Evolutionary conservation across 768 basidiomycete species (phyloP), one percentile per base, ranked within the genome.

Genomic region (Tulasnella sp.): DNA sequence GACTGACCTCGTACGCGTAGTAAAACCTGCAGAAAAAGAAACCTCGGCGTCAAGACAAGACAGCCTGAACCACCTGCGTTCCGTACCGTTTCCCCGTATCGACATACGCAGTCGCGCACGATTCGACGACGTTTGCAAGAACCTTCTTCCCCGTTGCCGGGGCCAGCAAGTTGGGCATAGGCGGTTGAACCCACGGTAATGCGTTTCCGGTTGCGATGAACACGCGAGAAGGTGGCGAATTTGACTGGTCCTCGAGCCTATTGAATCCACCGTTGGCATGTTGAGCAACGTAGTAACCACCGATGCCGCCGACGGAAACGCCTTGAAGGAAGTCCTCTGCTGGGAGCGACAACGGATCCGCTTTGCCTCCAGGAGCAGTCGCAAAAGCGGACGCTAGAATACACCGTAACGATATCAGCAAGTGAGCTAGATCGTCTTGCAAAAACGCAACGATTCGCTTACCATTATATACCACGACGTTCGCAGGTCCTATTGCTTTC

Each of bases 161-260:
- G 1, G 58, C 76, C 7, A 74, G 73, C 19, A 46, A 24, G 38
- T 73, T 7, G 38, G 71, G 78, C 7, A 46, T 24, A 40, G 27
- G 31, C 3, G 75, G 44, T 21, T 56, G 27, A 27, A n/a, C 40
- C 71, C 71, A 79, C 18, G 78, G 78, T 34, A 79, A 31, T 27
- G 71, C 68, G 78, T 79, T 79, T 44, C 78, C 78, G 9, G 44
- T 72, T 24, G 73, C 78, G n/a, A 79, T 48, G n/a, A 79, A 79
- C 12, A 68, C 34, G 42, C 44, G 38, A 24, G 71, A 40, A 6
- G 68, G 46, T 34, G 18, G 40, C 31, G 74, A 10, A 71, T 36
- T 8, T 12, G 56, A 34, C 39, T 14, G 16, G 21, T 38, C 5
- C 24, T n/a, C 40, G n/a, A 79, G 71, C 27, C 39, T 72, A 9